phyloP scores from a whole-genome alignment of 257 asterid species.

The Cruciata laevipes region DNA sequence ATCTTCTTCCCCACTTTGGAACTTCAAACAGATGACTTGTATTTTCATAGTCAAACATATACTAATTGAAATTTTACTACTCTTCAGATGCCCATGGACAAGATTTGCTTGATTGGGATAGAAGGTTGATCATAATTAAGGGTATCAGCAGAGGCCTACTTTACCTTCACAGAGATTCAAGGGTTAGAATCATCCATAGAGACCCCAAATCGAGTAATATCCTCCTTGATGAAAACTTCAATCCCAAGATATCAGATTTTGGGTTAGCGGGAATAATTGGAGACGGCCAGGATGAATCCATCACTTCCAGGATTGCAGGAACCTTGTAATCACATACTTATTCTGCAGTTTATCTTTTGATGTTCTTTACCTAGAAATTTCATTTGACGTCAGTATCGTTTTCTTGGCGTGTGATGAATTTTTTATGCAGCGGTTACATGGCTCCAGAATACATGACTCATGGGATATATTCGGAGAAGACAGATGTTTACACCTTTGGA shows the following conservation, averaged over 20 bases:
- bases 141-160: neutral
- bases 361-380: neutral
- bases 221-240: neutral
- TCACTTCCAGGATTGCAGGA: neutral
- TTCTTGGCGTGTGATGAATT: neutral
- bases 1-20: no score
- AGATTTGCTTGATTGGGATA: constrained; percentile 1
- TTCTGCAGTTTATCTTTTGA: neutral
- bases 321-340: neutral
- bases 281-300: neutral
- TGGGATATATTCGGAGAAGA: neutral
- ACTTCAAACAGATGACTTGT: neutral
- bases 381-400: neutral
- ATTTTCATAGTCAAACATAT: neutral
- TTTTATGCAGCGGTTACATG: neutral
- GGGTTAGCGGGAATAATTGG: neutral
- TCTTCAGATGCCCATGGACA: neutral
- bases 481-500: neutral
- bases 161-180: neutral
- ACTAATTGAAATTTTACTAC: neutral
- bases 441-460: neutral
- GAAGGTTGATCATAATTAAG: neutral
- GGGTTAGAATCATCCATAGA: neutral
- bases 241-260: neutral
- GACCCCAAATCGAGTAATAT: neutral